These are phyloP conservation scores for Vachellia collinsii DNA, from an alignment of 306 rosid genomes.

Conservation along the genomic window DNA sequence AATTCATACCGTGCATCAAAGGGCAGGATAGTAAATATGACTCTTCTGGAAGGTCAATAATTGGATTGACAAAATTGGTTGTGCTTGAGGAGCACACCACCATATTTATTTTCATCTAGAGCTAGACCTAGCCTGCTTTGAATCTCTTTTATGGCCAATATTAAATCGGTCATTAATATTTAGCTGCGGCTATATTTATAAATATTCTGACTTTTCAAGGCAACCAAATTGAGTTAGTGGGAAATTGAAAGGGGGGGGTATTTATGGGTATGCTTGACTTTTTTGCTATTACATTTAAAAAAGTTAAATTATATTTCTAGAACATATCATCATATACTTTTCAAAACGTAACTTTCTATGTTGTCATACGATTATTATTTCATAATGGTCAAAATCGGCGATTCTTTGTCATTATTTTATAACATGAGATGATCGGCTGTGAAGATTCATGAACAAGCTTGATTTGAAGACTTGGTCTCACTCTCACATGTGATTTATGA, in stretches of 20 bases:
- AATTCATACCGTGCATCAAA: background rate
- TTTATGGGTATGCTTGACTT: background rate
- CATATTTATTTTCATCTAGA: background rate
- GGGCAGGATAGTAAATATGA: background rate
- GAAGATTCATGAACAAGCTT: too few species aligned
- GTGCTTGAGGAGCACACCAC: too few species aligned
- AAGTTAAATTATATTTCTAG: background rate
- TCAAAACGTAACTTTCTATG: background rate
- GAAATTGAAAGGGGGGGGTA: background rate
- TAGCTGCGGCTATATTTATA: background rate
- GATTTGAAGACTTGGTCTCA: too few species aligned
- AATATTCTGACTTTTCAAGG: constrained; percentile 11
- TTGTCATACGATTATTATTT: too few species aligned
- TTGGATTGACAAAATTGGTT: background rate
- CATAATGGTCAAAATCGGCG: too few species aligned
- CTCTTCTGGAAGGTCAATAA: constrained; percentile 46
- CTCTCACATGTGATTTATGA: too few species aligned
- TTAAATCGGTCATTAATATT: background rate
- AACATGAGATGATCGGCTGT: too few species aligned
- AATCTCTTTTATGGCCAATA: background rate
- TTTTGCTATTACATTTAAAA: background rate
- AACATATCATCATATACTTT: background rate
- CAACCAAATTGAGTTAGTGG: constrained; percentile 9
- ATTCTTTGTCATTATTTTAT: too few species aligned
- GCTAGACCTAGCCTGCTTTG: background rate